Conservation (phyloP, 2,329 filamentous ascomycete species). For the Exophiala bonariae region DNA sequence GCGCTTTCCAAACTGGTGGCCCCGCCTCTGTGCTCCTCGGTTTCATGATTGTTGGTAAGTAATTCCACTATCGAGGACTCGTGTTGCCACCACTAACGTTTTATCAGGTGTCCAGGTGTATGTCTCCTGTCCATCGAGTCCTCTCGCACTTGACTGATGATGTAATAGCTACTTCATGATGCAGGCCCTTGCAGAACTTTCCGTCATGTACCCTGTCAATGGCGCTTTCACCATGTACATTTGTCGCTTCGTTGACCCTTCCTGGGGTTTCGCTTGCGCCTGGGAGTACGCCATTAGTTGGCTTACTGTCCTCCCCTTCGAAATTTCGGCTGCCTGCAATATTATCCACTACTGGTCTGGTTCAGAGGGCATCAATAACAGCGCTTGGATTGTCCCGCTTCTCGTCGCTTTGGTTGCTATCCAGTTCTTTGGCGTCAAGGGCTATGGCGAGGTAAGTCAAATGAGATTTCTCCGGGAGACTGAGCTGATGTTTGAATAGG, state of each 20-base stretch:
- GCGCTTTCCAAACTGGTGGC: conserved; percentile 37
- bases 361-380: conserved; percentile 32
- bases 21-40: conserved; percentile 38
- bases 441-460: conserved; percentile 33
- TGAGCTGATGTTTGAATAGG: conserved; percentile 25
- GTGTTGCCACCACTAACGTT: conserved; percentile 10
- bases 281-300: conserved; percentile 57
- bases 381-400: conserved; percentile 29
- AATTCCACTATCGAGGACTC: conserved; percentile 26
- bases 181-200: conserved; percentile 61
- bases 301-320: conserved; percentile 57
- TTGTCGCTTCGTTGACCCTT: conserved; percentile 59
- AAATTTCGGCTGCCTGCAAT: conserved; percentile 51
- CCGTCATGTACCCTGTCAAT: conserved; percentile 62
- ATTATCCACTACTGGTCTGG: conserved; percentile 62
- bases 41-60: conserved; percentile 55
- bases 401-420: conserved; percentile 21
- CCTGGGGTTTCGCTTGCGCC: conserved; percentile 42
- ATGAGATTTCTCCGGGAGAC: conserved; percentile 1
- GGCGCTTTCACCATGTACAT: conserved; percentile 63
- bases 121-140: conserved; percentile 19
- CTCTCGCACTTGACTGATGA: conserved; percentile 43
- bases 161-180: conserved; percentile 46
- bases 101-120: conserved; percentile 50
- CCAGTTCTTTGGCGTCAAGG: conserved; percentile 56